Evolutionary conservation across 306 rosid genomes (phyloP), one percentile per base, ranked within the genome.

Genomic region (Prunus persica): DNA sequence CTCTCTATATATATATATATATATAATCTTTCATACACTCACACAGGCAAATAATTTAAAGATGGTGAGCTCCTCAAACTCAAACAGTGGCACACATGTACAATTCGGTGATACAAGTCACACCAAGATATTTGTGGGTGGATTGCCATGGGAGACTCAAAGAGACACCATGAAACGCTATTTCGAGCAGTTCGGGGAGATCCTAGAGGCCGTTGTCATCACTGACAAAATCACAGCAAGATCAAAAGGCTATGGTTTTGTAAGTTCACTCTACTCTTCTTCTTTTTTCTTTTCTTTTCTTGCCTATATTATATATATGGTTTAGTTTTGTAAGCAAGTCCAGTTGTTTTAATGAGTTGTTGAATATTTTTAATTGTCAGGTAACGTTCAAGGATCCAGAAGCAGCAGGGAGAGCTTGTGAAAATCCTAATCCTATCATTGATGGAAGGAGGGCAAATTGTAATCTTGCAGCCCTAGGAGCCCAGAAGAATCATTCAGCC

Each of bases 181-280:
- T 71, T 93, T 93, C 71, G 90, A 88, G 58, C 91, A 88, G 78
- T 93, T 93, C 49, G 98, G 98, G 0, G 89, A 87, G 70, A 88
- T 92, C 80, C 85, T 88, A 47, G 96, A 92, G 57, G 97, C 97
- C 69, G 96, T 88, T 52, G 90, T 92, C 11, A 90, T 92, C 81
- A 76, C 83, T 18, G 97, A 92, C 65, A 92, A 88, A 74, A 76
- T 79, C 66, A 90, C 96, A 0, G 92, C 84, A 52, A 87, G 87
- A 87, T 92, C 97, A 19, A 92, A 90, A 82, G 97, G 96, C 82
- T 92, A 92, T n/a, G 97, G 97, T 54, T 92, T 92, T 54, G 97
- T 92, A 85, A 78, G 86, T 32, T 66, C 1, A 25, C 22, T 22
- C 30, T 4, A 22, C 41, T 41, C 12, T 18, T 8, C 11, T 27